These are phyloP conservation scores for Boehmeria nivea DNA, from an alignment of 306 rosid species.

Conservation along the genomic window DNA sequence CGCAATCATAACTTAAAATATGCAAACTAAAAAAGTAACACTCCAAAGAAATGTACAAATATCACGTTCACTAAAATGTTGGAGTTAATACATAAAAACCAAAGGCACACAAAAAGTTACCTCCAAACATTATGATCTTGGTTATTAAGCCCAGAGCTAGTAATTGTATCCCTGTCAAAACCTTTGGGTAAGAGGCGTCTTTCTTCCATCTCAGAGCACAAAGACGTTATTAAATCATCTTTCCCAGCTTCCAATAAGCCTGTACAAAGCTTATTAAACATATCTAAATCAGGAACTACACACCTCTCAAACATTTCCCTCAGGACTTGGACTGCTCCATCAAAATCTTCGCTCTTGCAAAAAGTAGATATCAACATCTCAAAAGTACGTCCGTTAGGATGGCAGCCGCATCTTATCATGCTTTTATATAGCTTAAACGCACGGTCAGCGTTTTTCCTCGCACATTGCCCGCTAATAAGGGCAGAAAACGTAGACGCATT, in stretches of 20 bases:
- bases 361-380: slow-evolving; percentile 47
- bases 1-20: too few relatives aligned
- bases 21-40: too few relatives aligned
- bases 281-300: slow-evolving; percentile 39
- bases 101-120: too few relatives aligned
- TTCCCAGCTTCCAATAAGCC: slow-evolving; percentile 53
- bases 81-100: too few relatives aligned
- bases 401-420: slow-evolving; percentile 66
- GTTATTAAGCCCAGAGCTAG: slow-evolving; percentile 9
- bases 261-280: slow-evolving; percentile 40
- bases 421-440: slow-evolving; percentile 60
- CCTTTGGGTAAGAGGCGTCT: slow-evolving; percentile 22
- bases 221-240: slow-evolving; percentile 29
- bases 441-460: slow-evolving; percentile 52
- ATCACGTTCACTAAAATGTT: too few relatives aligned
- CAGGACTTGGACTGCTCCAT: slow-evolving; percentile 62
- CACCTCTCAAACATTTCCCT: slow-evolving; percentile 58
- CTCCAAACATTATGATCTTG: background rate
- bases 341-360: slow-evolving; percentile 59
- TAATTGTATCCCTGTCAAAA: slow-evolving; percentile 32
- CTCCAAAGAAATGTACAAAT: too few relatives aligned
- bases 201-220: slow-evolving; percentile 32
- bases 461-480: slow-evolving; percentile 62
- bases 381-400: slow-evolving; percentile 48
- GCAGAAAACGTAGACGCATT: slow-evolving; percentile 74